phyloP scores from a whole-genome alignment of 495 filamentous ascomycete species.

The Pyronema domesticum region DNA sequence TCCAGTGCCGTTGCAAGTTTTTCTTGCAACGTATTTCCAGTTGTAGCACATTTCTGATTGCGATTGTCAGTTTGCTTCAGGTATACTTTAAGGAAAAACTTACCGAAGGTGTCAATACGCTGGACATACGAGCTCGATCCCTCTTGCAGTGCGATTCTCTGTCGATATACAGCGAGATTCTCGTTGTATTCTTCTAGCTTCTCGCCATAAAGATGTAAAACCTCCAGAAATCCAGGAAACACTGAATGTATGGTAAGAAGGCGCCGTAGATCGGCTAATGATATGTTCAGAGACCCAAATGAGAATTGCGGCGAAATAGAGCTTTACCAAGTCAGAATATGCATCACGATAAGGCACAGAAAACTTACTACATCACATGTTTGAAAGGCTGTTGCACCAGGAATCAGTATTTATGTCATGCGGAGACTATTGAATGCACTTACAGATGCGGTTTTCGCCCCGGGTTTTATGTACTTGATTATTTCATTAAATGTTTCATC shows the following conservation, averaged over 20 bases:
- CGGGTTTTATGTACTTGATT: not conserved
- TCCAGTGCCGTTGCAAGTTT: not conserved
- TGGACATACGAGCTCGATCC: not conserved
- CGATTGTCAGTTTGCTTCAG: not conserved
- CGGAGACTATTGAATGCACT: too few species aligned
- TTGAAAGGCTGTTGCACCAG: not conserved
- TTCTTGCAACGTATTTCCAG: not conserved
- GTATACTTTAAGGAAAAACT: not conserved
- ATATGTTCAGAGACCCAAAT: not conserved
- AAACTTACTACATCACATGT: not conserved
- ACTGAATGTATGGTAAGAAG: slow-evolving; percentile 6
- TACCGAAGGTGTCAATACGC: not conserved
- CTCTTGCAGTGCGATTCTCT: not conserved
- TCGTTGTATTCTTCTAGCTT: slow-evolving; percentile 7
- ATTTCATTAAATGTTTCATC: not conserved
- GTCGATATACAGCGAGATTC: slow-evolving; percentile 6
- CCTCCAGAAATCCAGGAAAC: slow-evolving; percentile 8
- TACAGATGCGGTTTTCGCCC: too few species aligned
- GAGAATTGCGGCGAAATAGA: not conserved
- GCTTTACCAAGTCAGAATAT: not conserved
- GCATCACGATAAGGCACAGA: not conserved
- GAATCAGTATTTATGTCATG: not conserved
- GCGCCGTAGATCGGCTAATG: not conserved
- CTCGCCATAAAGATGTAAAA: slow-evolving; percentile 9
- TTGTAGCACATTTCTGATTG: not conserved